phyloP scores from a whole-genome alignment of 345 rosid species.

The Eutrema heterophyllum region DNA sequence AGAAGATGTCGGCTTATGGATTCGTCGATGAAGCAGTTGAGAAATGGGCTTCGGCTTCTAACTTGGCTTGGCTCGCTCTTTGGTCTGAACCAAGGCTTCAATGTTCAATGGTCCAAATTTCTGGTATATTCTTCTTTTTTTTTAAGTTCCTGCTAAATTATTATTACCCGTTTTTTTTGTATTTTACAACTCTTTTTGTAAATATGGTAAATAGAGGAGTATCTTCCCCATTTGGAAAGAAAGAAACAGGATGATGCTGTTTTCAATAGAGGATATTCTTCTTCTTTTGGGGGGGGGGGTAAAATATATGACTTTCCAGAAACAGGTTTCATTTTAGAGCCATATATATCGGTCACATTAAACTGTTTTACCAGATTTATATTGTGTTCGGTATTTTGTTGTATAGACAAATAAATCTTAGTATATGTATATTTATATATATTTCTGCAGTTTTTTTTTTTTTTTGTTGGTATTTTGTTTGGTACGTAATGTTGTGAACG shows the following conservation, averaged over 20 bases:
- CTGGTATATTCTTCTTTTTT: slow-evolving; percentile 37
- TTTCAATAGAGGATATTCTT: neutral
- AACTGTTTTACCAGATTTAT: neutral
- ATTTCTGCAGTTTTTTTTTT: too few relatives aligned
- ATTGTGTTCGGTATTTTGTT: neutral
- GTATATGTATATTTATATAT: too few relatives aligned
- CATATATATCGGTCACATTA: neutral
- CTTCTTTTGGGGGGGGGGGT: neutral
- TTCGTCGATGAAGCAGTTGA: slow-evolving; percentile 68
- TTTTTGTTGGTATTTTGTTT: too few relatives aligned
- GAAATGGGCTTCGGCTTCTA: slow-evolving; percentile 81
- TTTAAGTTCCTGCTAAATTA: neutral
- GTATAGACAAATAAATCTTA: neutral
- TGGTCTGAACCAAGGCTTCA: slow-evolving; percentile 74
- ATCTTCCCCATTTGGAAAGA: neutral
- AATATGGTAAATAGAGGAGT: neutral
- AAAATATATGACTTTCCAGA: neutral
- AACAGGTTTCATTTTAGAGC: neutral
- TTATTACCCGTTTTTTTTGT: neutral
- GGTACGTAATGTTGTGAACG: neutral
- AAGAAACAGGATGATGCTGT: neutral
- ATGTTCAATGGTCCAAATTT: slow-evolving; percentile 56
- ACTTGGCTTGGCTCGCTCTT: slow-evolving; percentile 61
- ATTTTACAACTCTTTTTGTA: neutral
- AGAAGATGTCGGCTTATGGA: slow-evolving; percentile 64